Evolutionary conservation across 2,329 filamentous ascomycete species (phyloP), one percentile per base, ranked within the genome.

Genomic region (Nakataea oryzae): DNA sequence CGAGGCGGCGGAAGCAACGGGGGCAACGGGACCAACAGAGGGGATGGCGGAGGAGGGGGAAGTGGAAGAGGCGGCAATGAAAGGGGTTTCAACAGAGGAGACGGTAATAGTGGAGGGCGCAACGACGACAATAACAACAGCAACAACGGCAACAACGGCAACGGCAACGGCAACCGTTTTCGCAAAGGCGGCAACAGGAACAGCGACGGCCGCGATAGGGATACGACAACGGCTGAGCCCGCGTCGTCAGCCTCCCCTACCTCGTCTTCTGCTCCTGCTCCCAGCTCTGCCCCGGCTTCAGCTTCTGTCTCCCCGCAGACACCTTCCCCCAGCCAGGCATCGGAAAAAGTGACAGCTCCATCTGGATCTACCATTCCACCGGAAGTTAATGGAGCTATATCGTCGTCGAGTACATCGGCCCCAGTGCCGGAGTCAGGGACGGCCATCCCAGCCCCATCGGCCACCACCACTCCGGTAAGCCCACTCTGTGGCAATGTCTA

Each of bases 11-110:
- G 58, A 9, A 59, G 61, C 58, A 65, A 62, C 34, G 59, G 59
- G 11, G 58, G 62, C 5, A 11, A 30, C 30, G 30, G 30, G 30
- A 30, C 13, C 5, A 17, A 6, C 13, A 17, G 34, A 14, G 14
- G 34, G 34, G 6, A 17, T 30, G 61, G 61, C 13, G 62, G 61
- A 17, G 61, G 54, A 27, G 60, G 56, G 14, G 61, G 54, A 26
- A 62, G 58, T 54, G 58, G 55, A 17, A 61, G 62, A n/a, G n/a
- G n/a, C n/a, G n/a, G n/a, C n/a, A n/a, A n/a, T n/a, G n/a, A n/a
- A n/a, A n/a, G n/a, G n/a, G n/a, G n/a, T n/a, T n/a, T n/a, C 32
- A 62, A 66, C 21, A 62, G 55, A 27, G 28, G 64, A 50, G 61
- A 27, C 26, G 62, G 58, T 17, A 57, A 59, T 12, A 47, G 28